These are phyloP conservation scores for Selaginella moellendorffii DNA, from an alignment of 75 land plant genomes.

Conservation along the genomic window DNA sequence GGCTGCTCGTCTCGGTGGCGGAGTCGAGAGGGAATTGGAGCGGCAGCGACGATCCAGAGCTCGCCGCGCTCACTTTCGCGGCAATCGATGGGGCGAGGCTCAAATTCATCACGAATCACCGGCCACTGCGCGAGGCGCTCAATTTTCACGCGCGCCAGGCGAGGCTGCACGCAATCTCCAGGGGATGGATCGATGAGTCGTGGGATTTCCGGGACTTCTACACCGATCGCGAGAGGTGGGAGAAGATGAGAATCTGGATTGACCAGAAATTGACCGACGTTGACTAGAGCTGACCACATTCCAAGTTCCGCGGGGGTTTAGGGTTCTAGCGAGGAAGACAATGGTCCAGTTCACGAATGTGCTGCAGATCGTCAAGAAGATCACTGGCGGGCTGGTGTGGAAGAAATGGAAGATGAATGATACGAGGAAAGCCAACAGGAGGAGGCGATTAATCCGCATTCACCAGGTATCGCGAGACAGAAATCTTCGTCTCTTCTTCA, in stretches of 20 bases:
- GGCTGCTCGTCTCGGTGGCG: not conserved
- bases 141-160: slow-evolving; percentile 9
- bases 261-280: no score
- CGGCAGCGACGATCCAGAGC: not conserved
- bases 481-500: no score
- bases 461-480: not conserved
- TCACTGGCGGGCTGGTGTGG: not conserved
- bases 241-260: not conserved
- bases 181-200: not conserved
- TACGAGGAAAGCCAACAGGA: not conserved
- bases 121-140: not conserved
- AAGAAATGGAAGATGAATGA: not conserved
- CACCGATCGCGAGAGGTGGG: not conserved
- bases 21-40: not conserved
- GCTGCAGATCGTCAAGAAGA: not conserved
- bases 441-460: not conserved
- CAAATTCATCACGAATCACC: not conserved
- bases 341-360: not conserved
- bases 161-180: not conserved
- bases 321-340: not conserved
- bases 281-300: no score
- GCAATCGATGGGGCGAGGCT: not conserved
- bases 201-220: slow-evolving; percentile 4
- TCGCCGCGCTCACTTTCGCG: not conserved
- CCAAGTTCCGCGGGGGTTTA: no score